A percentile compares a stretch with the other conserved stretches of the same genome.
These are phyloP conservation scores for Candida ortonii DNA, from an alignment of 805 yeast species.

Conservation along the genomic window DNA sequence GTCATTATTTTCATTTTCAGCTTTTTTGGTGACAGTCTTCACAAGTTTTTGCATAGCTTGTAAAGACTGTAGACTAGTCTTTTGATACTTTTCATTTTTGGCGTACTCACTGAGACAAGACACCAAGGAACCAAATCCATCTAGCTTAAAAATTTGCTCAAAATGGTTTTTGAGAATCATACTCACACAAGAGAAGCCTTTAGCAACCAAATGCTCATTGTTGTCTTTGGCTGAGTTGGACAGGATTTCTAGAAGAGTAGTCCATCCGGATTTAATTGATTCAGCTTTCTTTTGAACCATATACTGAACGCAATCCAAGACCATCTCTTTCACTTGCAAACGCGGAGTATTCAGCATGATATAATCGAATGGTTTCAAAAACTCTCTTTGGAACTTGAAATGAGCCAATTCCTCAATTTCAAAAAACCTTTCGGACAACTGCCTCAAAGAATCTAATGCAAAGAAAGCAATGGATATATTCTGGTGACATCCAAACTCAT, in stretches of 20 bases:
- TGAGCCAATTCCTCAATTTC: slow-evolving; percentile 93
- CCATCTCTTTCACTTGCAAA: slow-evolving; percentile 78
- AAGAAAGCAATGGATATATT: slow-evolving; percentile 78
- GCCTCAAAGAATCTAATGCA: slow-evolving; percentile 92
- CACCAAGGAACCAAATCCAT: slow-evolving; percentile 64
- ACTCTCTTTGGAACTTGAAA: slow-evolving; percentile 93
- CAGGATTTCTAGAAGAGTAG: slow-evolving; percentile 76
- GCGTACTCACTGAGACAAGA: slow-evolving; percentile 75
- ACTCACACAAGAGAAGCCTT: slow-evolving; percentile 61
- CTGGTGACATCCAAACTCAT: slow-evolving; percentile 75
- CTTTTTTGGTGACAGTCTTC: slow-evolving; percentile 51
- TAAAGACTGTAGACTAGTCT: slow-evolving; percentile 73
- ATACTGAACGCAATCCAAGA: slow-evolving; percentile 82
- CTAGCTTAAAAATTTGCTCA: slow-evolving; percentile 64
- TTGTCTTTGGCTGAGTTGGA: slow-evolving; percentile 66
- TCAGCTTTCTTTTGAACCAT: slow-evolving; percentile 74
- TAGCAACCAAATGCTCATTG: slow-evolving; percentile 56
- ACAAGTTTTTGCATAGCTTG: slow-evolving; percentile 67
- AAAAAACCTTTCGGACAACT: slow-evolving; percentile 85
- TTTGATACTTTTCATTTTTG: slow-evolving; percentile 80
- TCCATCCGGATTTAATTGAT: slow-evolving; percentile 91
- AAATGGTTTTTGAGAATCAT: slow-evolving; percentile 61
- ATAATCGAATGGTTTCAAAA: slow-evolving; percentile 84
- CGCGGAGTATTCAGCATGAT: slow-evolving; percentile 67
- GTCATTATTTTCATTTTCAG: slow-evolving; percentile 23